Evolutionary conservation across 2,329 filamentous ascomycete species (phyloP).

Genomic region (Cladosporium sp.): DNA sequence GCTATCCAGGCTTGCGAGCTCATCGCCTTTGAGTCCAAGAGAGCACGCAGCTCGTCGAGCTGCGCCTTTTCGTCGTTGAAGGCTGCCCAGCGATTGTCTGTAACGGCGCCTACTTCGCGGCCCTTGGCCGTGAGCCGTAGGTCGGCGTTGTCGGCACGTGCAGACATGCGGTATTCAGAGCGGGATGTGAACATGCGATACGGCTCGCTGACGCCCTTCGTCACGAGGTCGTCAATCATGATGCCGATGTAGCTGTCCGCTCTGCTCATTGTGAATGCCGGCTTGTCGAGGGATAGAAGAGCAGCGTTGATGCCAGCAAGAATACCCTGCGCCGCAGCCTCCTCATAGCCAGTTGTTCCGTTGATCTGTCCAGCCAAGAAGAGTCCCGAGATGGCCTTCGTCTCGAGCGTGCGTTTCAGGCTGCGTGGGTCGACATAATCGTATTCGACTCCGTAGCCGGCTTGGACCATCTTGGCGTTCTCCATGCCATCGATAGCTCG

Average conservation of each 20-base stretch:
- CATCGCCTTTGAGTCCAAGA: slow-evolving; percentile 62
- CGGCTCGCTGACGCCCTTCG: slow-evolving; percentile 93
- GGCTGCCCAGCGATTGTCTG: slow-evolving; percentile 73
- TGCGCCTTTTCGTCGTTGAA: slow-evolving; percentile 68
- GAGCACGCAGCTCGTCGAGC: slow-evolving; percentile 65
- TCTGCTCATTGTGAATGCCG: slow-evolving; percentile 69
- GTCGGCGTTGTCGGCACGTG: slow-evolving; percentile 93
- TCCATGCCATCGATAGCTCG: slow-evolving; percentile 86
- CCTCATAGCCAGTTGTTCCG: slow-evolving; percentile 96
- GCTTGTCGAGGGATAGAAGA: slow-evolving; percentile 68
- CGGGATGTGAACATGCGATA: slow-evolving; percentile 98
- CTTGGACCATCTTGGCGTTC: slow-evolving; percentile 86
- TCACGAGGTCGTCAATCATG: slow-evolving; percentile 97
- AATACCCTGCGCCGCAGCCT: slow-evolving; percentile 91
- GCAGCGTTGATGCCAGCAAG: slow-evolving; percentile 94
- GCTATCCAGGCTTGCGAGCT: slow-evolving; percentile 68
- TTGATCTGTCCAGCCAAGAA: slow-evolving; percentile 97
- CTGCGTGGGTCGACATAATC: slow-evolving; percentile 96
- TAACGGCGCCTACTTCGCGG: slow-evolving; percentile 73
- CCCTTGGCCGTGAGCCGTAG: slow-evolving; percentile 79
- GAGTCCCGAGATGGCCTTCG: slow-evolving; percentile 84
- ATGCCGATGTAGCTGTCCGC: slow-evolving; percentile 96
- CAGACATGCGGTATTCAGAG: slow-evolving; percentile 91
- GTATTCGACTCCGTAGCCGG: slow-evolving; percentile 96
- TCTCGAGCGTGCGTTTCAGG: slow-evolving; percentile 86